These are phyloP conservation scores for Colletotrichum sublineola DNA, from an alignment of 2,329 filamentous ascomycete genomes.

Conservation along the genomic window DNA sequence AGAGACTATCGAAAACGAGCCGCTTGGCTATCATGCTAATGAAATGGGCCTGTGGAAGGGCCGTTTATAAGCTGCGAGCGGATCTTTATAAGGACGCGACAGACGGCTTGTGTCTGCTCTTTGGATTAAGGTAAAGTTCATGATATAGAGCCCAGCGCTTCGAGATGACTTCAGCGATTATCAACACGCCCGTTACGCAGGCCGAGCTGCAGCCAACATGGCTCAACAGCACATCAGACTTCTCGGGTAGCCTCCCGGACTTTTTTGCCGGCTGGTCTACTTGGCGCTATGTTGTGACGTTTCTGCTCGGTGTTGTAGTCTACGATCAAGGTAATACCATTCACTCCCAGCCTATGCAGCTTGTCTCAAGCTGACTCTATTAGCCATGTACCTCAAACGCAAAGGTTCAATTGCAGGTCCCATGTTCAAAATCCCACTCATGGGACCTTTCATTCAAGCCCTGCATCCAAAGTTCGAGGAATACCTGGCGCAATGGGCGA, in stretches of 20 bases:
- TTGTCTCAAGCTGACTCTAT: not conserved
- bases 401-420: conserved; percentile 76
- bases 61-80: not conserved
- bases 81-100: not conserved
- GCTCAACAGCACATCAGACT: conserved; percentile 9
- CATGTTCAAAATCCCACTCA: conserved; percentile 74
- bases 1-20: not conserved
- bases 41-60: not conserved
- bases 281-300: conserved; percentile 51
- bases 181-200: conserved; percentile 1
- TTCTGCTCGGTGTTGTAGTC: conserved; percentile 50
- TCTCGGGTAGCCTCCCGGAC: not conserved
- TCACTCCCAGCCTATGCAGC: no score
- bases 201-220: conserved; percentile 20
- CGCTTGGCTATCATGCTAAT: not conserved
- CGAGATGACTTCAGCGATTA: conserved; percentile 12
- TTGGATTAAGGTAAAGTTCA: no score
- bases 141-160: no score
- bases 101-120: not conserved
- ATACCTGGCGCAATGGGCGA: conserved; percentile 83
- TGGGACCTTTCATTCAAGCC: conserved; percentile 83
- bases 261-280: conserved; percentile 43
- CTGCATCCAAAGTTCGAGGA: conserved; percentile 79
- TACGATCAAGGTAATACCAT: conserved; percentile 56
- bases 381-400: conserved; percentile 71